phyloP scores from a whole-genome alignment of 2,329 filamentous ascomycete species.

The Colletotrichum sp. region DNA sequence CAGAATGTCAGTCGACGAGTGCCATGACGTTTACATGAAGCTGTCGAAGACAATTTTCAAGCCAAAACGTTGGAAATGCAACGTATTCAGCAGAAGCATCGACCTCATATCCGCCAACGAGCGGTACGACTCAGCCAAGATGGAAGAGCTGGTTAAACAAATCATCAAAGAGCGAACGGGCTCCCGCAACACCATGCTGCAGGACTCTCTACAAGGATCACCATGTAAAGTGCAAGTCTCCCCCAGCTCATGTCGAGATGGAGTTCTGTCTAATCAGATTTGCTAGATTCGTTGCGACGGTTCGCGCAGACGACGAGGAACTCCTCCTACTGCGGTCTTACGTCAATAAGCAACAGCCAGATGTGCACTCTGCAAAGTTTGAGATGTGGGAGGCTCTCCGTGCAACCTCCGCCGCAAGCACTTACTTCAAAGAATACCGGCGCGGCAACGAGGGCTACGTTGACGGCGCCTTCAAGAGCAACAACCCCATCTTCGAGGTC shows the following conservation, averaged over 20 bases:
- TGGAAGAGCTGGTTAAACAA: constrained; percentile 21
- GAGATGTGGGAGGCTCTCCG: constrained; percentile 36
- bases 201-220: neutral
- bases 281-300: constrained; percentile 22
- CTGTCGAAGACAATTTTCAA: constrained; percentile 25
- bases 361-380: neutral
- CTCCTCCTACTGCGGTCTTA: constrained; percentile 9
- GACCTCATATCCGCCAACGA: constrained; percentile 7
- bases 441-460: constrained; percentile 31
- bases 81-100: constrained; percentile 14
- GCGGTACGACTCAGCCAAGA: constrained; percentile 10
- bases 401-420: constrained; percentile 37
- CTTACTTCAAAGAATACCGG: constrained; percentile 38
- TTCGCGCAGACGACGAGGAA: constrained; percentile 18
- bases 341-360: neutral
- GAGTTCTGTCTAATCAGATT: accelerated
- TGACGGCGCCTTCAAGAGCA: constrained; percentile 38
- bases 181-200: constrained; percentile 9
- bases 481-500: constrained; percentile 43
- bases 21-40: constrained; percentile 23
- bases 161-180: constrained; percentile 17
- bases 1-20: constrained; percentile 26
- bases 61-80: constrained; percentile 20
- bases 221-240: constrained; percentile 6
- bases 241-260: accelerated